phyloP scores from a whole-genome alignment of 2,329 filamentous ascomycete species.

The Paradendryphiella salina region DNA sequence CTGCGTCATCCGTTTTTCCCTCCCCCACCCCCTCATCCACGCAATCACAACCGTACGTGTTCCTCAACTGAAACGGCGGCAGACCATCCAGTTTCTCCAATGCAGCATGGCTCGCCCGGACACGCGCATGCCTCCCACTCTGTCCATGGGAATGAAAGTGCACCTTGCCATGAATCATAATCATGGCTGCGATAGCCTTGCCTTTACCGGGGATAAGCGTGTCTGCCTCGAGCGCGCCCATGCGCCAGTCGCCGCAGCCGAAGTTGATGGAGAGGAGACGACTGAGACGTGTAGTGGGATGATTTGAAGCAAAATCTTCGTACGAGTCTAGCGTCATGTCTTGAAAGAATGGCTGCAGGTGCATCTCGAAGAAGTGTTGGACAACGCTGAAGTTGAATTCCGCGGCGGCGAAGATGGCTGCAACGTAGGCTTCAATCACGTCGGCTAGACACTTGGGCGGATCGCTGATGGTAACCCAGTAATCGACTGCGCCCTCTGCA shows the following conservation, averaged over 20 bases:
- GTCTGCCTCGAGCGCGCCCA: constrained; percentile 40
- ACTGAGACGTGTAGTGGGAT: constrained; percentile 74
- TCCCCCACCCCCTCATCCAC: constrained; percentile 18
- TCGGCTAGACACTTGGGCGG: constrained; percentile 82
- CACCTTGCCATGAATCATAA: constrained; percentile 74
- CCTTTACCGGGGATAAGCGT: constrained; percentile 53
- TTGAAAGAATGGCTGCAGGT: constrained; percentile 76
- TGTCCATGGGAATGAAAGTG: constrained; percentile 64
- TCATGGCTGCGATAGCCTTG: constrained; percentile 64
- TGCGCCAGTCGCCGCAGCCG: constrained; percentile 64
- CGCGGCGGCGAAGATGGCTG: constrained; percentile 89
- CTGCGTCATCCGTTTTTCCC: background rate
- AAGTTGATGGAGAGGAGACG: constrained; percentile 66
- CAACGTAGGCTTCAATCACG: constrained; percentile 84
- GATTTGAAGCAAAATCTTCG: constrained; percentile 82
- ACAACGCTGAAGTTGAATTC: constrained; percentile 75
- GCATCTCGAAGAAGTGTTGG: constrained; percentile 72
- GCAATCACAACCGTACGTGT: constrained; percentile 67
- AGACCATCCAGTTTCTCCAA: constrained; percentile 57
- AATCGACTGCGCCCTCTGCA: constrained; percentile 61
- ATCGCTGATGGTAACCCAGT: constrained; percentile 63
- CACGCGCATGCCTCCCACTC: constrained; percentile 73
- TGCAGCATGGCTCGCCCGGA: constrained; percentile 65
- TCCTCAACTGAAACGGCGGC: constrained; percentile 61
- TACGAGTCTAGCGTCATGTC: constrained; percentile 75